Base-by-base conservation (phyloP, 768 basidiomycete species). In the Macrolepiota dolichaula region DNA sequence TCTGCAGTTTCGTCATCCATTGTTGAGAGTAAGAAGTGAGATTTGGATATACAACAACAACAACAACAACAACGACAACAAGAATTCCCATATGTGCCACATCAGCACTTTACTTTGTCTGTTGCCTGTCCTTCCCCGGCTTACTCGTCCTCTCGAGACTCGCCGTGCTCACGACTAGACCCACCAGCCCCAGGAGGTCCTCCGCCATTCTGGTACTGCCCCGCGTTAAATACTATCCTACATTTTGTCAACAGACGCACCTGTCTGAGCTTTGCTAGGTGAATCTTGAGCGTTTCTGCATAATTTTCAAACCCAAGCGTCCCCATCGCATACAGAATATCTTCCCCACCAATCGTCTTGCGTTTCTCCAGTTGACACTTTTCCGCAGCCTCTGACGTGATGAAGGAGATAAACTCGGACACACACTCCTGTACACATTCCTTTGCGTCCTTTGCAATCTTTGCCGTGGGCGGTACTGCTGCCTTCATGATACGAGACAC, bases 401-500 rank as follows among this genome's bases (percentile, higher is more conserved):
- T 94, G 82, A 98, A 98, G 67, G 87, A 88, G 73, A 98, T 98
- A 80, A 97, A 98, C 77, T 98, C 96, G 46, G 92, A 94, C 59
- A 97, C 94, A 75, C 96, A 97, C 76, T 98, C 96, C 73, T 98
- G 96, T 46, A 98, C 94, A 74, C 93, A 95, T 76, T 98, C 96
- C 72, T 98, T 98, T 49, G 95, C 95, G 74, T 98, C 96, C 73
- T 98, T 98, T 7, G 93, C 92, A 68, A 98, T 96, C 77, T 98
- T 98, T 46, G 96, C 93, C 19, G 90, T 90, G 0, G 87, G 77
- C 0, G 96, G 96, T 2, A 98, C 88, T 11, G 93, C 84, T 46
- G 87, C 79, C 74, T 98, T 98, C 96, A 98, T 98, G 70, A 98
- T 96, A 22, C 96, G 85, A 15, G 94, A 87, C n/a, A 98, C 95